Base-by-base conservation (phyloP, 495 filamentous ascomycete genomes). In the Pyrenula aspistea region DNA sequence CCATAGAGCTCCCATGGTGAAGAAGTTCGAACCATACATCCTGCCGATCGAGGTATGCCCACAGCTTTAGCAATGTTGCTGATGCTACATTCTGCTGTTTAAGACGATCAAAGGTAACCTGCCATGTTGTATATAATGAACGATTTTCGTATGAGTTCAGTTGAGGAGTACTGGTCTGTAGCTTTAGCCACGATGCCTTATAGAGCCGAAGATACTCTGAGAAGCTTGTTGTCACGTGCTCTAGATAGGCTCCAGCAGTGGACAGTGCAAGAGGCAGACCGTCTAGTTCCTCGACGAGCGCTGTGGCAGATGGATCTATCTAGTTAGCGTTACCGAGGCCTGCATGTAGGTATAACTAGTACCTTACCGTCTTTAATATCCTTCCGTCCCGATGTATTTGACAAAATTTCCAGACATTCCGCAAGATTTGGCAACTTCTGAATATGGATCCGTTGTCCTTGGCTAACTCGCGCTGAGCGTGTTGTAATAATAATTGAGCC, bases 11-110 rank as follows among this genome's bases (percentile, higher is more conserved):
- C 1, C 22, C 52, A n/a, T 61, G 12, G 31, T 54, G 59, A 51
- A 67, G 59, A 19, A 79, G 65, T 56, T 76, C 70, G 57, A 68
- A 77, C 75, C 74, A 80, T 31, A 78, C 64, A 64, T 80, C 75
- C 56, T 73, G 71, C 57, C 74, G 75, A 60, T 77, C 70, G 52
- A 78, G 75, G 55, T 60, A 72, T 53, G 73, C 72, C 68, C 73
- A 75, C 4, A 77, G 58, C 2, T 67, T 56, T n/a, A 80, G 66
- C 22, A 79, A 60, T 3, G 68, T 50, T 22, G 74, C 71, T 24
- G 74, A 62, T n/a, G 59, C 55, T 3, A 55, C 25, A 58, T 71
- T 67, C 23, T 61, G 63, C 49, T 67, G 65, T 51, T 66, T 62
- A 24, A 80, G 65, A 31, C 69, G 62, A 55, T 63, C 53, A 56